Percentiles rank a stretch among this genome's conserved stretches.
Conservation (phyloP, 2,329 filamentous ascomycete genomes). For the Verticillium nubilum region DNA sequence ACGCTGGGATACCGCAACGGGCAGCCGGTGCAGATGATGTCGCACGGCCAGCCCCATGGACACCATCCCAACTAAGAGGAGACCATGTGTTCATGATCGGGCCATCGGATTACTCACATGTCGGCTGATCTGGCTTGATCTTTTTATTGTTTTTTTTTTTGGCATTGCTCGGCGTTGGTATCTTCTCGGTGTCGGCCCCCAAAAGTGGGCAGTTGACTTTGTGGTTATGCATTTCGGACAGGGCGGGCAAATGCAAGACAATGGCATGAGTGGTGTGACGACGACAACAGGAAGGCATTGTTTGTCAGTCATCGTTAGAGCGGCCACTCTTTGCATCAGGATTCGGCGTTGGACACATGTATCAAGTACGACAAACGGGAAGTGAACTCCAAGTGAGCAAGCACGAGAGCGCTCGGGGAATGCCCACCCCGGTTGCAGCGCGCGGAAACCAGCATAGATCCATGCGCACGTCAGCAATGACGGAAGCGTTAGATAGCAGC, state of each 20-base stretch:
- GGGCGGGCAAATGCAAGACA: neutral
- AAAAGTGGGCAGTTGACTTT: no score
- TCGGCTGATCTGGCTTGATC: neutral
- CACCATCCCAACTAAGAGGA: constrained; percentile 28
- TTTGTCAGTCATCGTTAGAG: neutral
- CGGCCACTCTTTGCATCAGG: neutral
- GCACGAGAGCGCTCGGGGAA: neutral
- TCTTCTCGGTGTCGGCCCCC: no score
- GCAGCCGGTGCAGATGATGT: constrained; percentile 4
- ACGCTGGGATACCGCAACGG: constrained; percentile 5
- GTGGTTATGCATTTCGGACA: neutral
- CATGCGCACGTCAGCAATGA: neutral
- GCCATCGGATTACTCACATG: no score
- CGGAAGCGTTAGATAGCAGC: neutral
- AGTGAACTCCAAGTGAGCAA: neutral
- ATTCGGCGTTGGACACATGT: neutral
- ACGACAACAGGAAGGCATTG: neutral
- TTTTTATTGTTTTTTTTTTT: neutral
- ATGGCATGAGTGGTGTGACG: neutral
- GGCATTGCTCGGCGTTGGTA: no score
- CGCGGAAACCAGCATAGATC: neutral
- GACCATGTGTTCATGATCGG: no score
- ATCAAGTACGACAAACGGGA: neutral
- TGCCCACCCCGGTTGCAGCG: neutral
- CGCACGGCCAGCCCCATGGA: constrained; percentile 17